A percentile compares a stretch with the other conserved stretches of the same genome.
phyloP scores from a whole-genome alignment of 139 green algal species.

The Coccomyxa sp. region DNA sequence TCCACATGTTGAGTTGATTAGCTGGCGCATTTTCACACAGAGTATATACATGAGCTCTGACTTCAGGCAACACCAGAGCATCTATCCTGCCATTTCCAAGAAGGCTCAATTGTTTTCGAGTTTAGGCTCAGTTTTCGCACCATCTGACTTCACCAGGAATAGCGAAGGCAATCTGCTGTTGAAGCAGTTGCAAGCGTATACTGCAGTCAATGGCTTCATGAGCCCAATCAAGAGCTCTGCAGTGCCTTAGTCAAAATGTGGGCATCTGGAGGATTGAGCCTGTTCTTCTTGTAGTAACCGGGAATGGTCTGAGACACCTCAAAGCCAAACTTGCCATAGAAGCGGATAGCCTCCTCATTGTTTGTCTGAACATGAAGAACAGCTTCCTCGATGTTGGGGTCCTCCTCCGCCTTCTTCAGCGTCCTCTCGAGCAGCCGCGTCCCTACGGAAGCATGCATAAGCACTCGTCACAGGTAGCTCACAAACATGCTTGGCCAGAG shows the following conservation, averaged over 20 bases:
- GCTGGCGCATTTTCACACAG: no score
- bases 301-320: background rate
- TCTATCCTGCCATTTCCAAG: no score
- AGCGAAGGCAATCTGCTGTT: no score
- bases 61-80: no score
- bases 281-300: background rate
- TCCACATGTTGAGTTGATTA: no score
- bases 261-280: background rate
- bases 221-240: no score
- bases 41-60: no score
- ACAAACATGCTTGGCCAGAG: background rate
- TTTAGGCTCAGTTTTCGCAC: no score
- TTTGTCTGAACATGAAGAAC: constrained; percentile 73
- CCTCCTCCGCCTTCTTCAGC: background rate
- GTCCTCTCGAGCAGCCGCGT: background rate
- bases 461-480: background rate
- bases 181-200: no score
- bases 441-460: background rate
- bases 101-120: no score
- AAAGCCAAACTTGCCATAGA: constrained; percentile 65
- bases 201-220: no score
- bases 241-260: background rate
- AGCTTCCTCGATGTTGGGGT: constrained; percentile 40
- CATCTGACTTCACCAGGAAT: no score
- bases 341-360: constrained; percentile 69